phyloP scores from a whole-genome alignment of 2,329 filamentous ascomycete genomes.

The Ilyonectria mors-panacis region DNA sequence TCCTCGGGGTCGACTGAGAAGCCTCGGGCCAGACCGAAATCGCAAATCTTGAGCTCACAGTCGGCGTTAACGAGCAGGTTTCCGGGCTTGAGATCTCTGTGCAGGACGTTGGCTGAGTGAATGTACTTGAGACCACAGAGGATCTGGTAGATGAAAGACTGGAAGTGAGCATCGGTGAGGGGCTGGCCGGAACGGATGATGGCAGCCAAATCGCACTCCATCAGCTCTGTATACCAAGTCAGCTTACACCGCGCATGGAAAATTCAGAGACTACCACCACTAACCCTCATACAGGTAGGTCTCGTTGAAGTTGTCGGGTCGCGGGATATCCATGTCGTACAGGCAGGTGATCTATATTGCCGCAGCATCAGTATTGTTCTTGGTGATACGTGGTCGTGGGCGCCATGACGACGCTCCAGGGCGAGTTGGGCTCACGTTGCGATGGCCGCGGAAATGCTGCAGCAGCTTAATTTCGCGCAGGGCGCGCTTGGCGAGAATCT shows the following conservation, averaged over 20 bases:
- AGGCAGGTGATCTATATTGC: conserved; percentile 89
- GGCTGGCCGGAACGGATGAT: conserved; percentile 98
- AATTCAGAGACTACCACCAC: conserved; percentile 44
- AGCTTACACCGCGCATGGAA: conserved; percentile 31
- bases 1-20: conserved; percentile 98
- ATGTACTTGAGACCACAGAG: conserved; percentile 99
- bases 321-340: conserved; percentile 99
- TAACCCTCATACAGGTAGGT: conserved; percentile 98
- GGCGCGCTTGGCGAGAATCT: conserved; percentile 98
- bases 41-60: conserved; percentile 99
- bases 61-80: conserved; percentile 98
- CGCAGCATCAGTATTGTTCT: conserved; percentile 36
- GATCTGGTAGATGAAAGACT: conserved; percentile 99
- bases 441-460: conserved; percentile 94
- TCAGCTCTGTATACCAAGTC: conserved; percentile 78
- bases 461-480: conserved; percentile 98
- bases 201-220: conserved; percentile 98
- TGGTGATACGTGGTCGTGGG: conserved; percentile 4
- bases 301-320: conserved; percentile 98
- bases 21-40: conserved; percentile 95
- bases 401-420: conserved; percentile 18
- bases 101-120: conserved; percentile 97
- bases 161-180: conserved; percentile 97
- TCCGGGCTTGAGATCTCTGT: conserved; percentile 96
- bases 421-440: conserved; percentile 74